phyloP scores from a whole-genome alignment of 805 yeast genomes.

The Ogataea pignaliae region DNA sequence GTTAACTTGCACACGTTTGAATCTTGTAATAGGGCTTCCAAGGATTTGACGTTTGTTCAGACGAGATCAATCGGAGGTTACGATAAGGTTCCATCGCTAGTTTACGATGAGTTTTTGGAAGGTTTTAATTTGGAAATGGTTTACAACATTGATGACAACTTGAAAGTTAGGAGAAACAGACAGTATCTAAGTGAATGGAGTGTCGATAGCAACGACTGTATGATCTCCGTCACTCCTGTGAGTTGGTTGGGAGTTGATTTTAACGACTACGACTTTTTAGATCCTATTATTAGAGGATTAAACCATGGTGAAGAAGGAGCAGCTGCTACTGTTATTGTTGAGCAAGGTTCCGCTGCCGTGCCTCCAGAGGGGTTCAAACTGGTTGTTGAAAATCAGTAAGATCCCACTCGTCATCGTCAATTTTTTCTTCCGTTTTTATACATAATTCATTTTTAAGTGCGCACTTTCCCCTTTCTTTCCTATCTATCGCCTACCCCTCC shows the following conservation, averaged over 20 bases:
- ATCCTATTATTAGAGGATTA: slow-evolving; percentile 5
- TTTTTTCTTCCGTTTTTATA: too few species aligned
- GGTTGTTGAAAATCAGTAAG: too few species aligned
- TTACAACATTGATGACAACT: slow-evolving; percentile 15
- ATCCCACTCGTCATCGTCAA: too few species aligned
- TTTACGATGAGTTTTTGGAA: slow-evolving; percentile 4
- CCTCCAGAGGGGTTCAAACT: too few species aligned
- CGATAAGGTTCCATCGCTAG: slow-evolving; percentile 17
- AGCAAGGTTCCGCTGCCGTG: too few species aligned
- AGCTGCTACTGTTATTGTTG: slow-evolving; percentile 49
- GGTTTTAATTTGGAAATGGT: slow-evolving; percentile 9
- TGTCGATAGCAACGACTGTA: slow-evolving; percentile 12
- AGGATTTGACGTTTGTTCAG: slow-evolving; percentile 30
- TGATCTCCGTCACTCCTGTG: slow-evolving; percentile 18
- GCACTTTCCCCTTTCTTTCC: too few species aligned
- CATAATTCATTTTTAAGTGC: too few species aligned
- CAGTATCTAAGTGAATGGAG: slow-evolving; percentile 14
- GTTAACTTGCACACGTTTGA: slow-evolving; percentile 35
- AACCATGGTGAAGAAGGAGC: slow-evolving; percentile 21
- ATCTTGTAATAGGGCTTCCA: slow-evolving; percentile 35
- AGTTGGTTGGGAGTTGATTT: slow-evolving; percentile 19
- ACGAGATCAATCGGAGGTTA: slow-evolving; percentile 42
- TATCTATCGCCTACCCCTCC: too few species aligned
- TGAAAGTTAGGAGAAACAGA: slow-evolving; percentile 1
- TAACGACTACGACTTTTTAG: slow-evolving; percentile 8